Percentiles rank a stretch among this genome's conserved stretches.
Evolutionary conservation across 768 basidiomycete genomes (phyloP).

Genomic region (Amanita thiersii): DNA sequence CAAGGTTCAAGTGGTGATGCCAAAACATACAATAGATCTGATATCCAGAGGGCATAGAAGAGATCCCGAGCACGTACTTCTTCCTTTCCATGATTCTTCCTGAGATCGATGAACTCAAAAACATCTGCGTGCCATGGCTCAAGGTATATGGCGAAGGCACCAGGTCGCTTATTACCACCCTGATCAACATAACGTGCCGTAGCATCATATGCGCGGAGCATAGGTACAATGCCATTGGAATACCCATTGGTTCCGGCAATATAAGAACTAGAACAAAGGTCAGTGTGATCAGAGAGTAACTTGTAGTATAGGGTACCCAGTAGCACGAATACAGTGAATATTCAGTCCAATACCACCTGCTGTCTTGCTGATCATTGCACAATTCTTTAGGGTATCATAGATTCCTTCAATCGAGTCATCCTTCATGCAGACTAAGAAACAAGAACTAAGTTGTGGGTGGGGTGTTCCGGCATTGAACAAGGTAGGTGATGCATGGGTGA

Average conservation of each 20-base stretch:
- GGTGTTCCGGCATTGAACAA: constrained; percentile 98
- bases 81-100: constrained; percentile 99
- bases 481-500: constrained; percentile 96
- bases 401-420: constrained; percentile 99
- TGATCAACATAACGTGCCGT: constrained; percentile 99
- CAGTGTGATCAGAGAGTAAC: neutral
- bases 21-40: constrained; percentile 79
- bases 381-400: constrained; percentile 96
- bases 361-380: constrained; percentile 99
- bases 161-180: constrained; percentile 98
- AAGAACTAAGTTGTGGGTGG: constrained; percentile 88
- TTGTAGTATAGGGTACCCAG: constrained; percentile 56
- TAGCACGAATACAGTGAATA: constrained; percentile 96
- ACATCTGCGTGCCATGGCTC: constrained; percentile 99
- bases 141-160: constrained; percentile 96
- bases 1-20: constrained; percentile 1
- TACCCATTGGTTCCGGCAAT: constrained; percentile 99
- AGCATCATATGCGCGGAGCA: constrained; percentile 96
- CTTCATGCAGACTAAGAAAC: constrained; percentile 98
- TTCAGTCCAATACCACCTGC: constrained; percentile 96
- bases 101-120: constrained; percentile 94
- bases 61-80: constrained; percentile 93
- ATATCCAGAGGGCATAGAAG: constrained; percentile 98
- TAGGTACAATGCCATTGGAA: constrained; percentile 98
- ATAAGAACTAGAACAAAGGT: constrained; percentile 64